Evolutionary conservation across 2,329 filamentous ascomycete genomes (phyloP).

Genomic region (Cercospora zeae-maydis): DNA sequence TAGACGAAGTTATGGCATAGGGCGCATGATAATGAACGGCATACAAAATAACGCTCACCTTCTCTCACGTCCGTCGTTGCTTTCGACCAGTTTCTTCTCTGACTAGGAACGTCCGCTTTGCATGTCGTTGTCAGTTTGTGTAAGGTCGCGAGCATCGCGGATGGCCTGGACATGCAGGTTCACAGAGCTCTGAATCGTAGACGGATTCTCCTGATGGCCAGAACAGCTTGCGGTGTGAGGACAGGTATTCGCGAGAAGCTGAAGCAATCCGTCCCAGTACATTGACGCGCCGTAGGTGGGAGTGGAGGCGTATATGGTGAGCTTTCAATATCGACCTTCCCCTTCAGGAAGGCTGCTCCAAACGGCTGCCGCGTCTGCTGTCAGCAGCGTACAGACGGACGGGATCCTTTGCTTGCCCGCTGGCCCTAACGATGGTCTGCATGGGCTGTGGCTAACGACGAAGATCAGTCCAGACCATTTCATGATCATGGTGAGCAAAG

Average conservation of each 20-base stretch:
- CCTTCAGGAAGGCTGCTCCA: background rate
- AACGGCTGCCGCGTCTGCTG: background rate
- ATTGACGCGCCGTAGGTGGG: background rate
- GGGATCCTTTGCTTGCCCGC: background rate
- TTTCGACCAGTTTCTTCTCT: background rate
- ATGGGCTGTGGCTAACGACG: background rate
- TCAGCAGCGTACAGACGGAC: background rate
- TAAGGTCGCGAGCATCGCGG: background rate
- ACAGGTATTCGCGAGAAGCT: background rate
- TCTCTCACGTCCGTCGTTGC: background rate
- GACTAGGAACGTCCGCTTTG: no score
- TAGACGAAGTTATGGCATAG: background rate
- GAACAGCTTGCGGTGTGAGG: background rate
- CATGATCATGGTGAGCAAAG: background rate
- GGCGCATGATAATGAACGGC: background rate
- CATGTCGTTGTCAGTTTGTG: background rate
- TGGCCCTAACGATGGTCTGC: background rate
- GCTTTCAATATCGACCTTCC: background rate
- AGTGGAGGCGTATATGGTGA: background rate
- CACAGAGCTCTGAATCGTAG: background rate
- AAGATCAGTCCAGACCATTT: background rate
- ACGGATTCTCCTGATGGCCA: background rate
- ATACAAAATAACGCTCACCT: background rate
- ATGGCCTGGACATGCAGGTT: background rate
- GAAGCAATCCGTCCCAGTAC: background rate